phyloP scores from a whole-genome alignment of 2,329 filamentous ascomycete genomes.

The Pseudocercospora fijiensis region DNA sequence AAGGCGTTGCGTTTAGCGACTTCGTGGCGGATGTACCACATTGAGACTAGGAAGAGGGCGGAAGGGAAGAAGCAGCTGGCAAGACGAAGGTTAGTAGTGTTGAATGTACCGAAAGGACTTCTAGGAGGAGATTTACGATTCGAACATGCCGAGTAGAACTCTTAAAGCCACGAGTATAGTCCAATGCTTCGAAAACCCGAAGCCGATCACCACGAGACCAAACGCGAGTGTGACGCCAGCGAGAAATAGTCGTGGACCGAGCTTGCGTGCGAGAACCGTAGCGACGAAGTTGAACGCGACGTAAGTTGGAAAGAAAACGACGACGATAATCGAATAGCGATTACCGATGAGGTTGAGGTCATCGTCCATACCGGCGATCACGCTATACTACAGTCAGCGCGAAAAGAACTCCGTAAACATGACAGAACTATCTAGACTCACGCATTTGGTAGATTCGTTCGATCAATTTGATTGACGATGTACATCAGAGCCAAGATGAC shows the following conservation, averaged over 20 bases:
- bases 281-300: background rate
- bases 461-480: background rate
- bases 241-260: background rate
- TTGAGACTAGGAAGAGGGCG: background rate
- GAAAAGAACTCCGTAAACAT: too few species aligned
- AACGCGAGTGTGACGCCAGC: background rate
- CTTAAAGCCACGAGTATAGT: background rate
- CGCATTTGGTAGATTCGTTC: background rate
- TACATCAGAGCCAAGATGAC: background rate
- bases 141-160: background rate
- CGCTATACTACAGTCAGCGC: background rate
- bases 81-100: too few species aligned
- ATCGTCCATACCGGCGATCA: background rate
- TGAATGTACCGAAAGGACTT: too few species aligned
- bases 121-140: too few species aligned
- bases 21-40: background rate
- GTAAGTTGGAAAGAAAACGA: background rate
- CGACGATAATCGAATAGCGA: background rate
- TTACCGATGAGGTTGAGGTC: background rate
- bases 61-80: background rate
- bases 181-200: background rate
- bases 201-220: background rate
- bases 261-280: background rate
- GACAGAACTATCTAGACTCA: too few species aligned
- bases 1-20: background rate